A percentile compares a stretch with the other conserved stretches of the same genome.
phyloP scores from a whole-genome alignment of 1,284 basidiomycete species.

The Neotropicomus parvogracilis region DNA sequence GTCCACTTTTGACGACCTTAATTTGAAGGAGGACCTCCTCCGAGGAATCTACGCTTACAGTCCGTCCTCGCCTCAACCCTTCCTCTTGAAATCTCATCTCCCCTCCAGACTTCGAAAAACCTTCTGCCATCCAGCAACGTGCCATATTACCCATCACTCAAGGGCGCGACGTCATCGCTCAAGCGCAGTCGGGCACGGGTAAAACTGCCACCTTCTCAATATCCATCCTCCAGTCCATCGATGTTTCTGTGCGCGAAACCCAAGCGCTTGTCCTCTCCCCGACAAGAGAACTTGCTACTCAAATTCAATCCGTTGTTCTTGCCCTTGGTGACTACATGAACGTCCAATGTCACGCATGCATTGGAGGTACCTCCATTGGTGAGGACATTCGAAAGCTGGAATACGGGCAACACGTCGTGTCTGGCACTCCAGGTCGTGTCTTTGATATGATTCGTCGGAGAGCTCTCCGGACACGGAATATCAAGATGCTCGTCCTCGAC shows the following conservation, averaged over 20 bases:
- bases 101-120: constrained; percentile 90
- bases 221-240: constrained; percentile 93
- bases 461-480: constrained; percentile 91
- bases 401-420: constrained; percentile 97
- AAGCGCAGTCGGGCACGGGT: constrained; percentile 99
- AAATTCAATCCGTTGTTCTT: constrained; percentile 98
- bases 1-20: constrained; percentile 88
- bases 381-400: constrained; percentile 99
- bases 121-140: constrained; percentile 97
- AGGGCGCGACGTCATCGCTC: constrained; percentile 95
- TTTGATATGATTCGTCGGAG: constrained; percentile 99
- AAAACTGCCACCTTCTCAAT: constrained; percentile 99
- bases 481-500: constrained; percentile 99
- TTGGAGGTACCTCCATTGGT: constrained; percentile 95
- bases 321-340: constrained; percentile 99
- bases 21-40: constrained; percentile 91
- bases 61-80: constrained; percentile 41
- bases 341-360: constrained; percentile 98
- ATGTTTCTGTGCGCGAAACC: constrained; percentile 91
- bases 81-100: constrained; percentile 2
- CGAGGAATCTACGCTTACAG: constrained; percentile 99
- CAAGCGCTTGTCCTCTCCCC: constrained; percentile 95
- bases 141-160: constrained; percentile 95
- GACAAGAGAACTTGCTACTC: constrained; percentile 93
- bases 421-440: constrained; percentile 96